Percentiles rank a stretch among this genome's conserved stretches.
phyloP scores from a whole-genome alignment of 1,284 basidiomycete genomes.

The Singerocomus inundabilis region DNA sequence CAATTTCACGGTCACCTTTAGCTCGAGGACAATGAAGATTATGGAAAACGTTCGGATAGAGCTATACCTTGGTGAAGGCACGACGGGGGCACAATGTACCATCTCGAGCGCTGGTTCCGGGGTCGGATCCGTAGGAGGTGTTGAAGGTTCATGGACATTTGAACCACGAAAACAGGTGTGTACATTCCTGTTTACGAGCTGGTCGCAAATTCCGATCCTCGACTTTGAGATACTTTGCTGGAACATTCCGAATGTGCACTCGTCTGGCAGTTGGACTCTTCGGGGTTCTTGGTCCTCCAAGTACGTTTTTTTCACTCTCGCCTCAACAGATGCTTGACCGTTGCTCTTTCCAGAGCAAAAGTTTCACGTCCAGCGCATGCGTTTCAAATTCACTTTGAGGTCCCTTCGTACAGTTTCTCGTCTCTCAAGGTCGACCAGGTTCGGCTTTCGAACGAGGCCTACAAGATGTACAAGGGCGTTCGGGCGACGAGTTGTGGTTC shows the following conservation, averaged over 20 bases:
- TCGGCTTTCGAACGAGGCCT: slow-evolving; percentile 75
- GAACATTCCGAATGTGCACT: slow-evolving; percentile 69
- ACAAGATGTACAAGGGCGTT: slow-evolving; percentile 86
- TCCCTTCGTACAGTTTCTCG: slow-evolving; percentile 75
- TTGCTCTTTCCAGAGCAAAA: slow-evolving; percentile 29
- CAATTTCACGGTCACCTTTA: slow-evolving; percentile 68
- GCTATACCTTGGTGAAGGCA: slow-evolving; percentile 70
- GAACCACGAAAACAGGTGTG: slow-evolving; percentile 65
- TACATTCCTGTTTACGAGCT: not conserved
- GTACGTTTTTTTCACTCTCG: slow-evolving; percentile 38
- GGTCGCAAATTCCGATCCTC: not conserved
- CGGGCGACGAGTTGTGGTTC: slow-evolving; percentile 59
- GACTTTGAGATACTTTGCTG: slow-evolving; percentile 61
- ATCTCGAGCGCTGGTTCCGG: slow-evolving; percentile 59
- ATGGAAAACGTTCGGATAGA: slow-evolving; percentile 74
- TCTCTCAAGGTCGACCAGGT: slow-evolving; percentile 83
- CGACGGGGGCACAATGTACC: slow-evolving; percentile 64
- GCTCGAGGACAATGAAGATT: slow-evolving; percentile 60
- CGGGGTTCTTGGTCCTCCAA: slow-evolving; percentile 75
- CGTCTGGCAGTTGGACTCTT: slow-evolving; percentile 69
- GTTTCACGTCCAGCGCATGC: slow-evolving; percentile 62
- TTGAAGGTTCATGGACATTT: slow-evolving; percentile 69
- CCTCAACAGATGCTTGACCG: not conserved
- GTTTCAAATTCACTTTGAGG: slow-evolving; percentile 68
- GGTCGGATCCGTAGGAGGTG: slow-evolving; percentile 39